phyloP scores from a whole-genome alignment of 495 filamentous ascomycete species.

The Penicillium salamii region DNA sequence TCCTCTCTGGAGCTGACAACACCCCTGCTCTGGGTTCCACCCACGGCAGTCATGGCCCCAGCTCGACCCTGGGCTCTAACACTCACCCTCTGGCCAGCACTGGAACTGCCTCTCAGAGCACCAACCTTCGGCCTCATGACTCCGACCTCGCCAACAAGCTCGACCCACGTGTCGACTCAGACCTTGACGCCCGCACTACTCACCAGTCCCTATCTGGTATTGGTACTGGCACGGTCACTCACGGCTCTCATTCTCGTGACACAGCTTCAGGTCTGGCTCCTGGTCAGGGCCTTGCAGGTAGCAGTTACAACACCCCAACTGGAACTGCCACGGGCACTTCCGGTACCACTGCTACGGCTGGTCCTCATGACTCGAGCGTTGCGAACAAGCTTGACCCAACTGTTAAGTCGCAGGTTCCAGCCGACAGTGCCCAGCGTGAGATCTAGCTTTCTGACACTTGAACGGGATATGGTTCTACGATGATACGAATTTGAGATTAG shows the following conservation, averaged over 20 bases:
- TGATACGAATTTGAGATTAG: slow-evolving; percentile 3
- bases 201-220: not conserved
- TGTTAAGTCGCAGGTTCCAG: slow-evolving; percentile 26
- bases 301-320: not conserved
- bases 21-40: not conserved
- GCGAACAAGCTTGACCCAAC: slow-evolving; percentile 48
- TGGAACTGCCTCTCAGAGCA: not conserved
- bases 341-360: slow-evolving; percentile 3
- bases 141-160: not conserved
- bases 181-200: not conserved
- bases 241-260: not conserved
- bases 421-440: not conserved
- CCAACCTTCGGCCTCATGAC: slow-evolving; percentile 18
- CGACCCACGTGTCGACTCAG: slow-evolving; percentile 1
- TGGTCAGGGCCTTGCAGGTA: not conserved
- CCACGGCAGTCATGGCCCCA: not conserved
- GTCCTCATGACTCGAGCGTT: slow-evolving; percentile 33
- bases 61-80: not conserved
- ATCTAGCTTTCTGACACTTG: not conserved
- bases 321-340: not conserved
- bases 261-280: too few species aligned
- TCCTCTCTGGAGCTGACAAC: not conserved
- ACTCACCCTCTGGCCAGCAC: too few species aligned
- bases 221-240: not conserved
- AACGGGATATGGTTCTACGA: not conserved